Conservation (phyloP, 345 rosid species). For the Erysimum cheiranthoides region DNA sequence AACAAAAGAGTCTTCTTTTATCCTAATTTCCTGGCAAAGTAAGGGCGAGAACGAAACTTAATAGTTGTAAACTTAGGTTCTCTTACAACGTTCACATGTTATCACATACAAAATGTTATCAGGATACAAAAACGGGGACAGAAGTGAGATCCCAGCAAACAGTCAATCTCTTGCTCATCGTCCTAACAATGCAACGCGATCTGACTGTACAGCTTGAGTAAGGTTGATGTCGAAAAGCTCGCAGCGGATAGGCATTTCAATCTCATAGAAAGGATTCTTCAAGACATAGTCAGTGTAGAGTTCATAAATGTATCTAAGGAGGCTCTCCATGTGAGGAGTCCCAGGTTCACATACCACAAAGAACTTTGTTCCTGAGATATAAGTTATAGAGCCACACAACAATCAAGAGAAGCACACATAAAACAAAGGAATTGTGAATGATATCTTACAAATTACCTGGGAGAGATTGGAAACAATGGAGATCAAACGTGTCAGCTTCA, state of each 20-base stretch:
- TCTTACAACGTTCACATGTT: constrained; percentile 19
- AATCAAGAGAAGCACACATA: constrained; percentile 2
- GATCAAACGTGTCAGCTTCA: constrained; percentile 94
- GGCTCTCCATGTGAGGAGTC: constrained; percentile 79
- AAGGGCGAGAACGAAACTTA: constrained; percentile 4
- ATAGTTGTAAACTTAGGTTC: constrained; percentile 21
- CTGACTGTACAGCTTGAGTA: constrained; percentile 80
- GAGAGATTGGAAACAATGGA: constrained; percentile 93
- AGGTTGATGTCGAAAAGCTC: constrained; percentile 92
- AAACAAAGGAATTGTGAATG: not conserved
- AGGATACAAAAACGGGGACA: constrained; percentile 2
- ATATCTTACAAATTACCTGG: constrained; percentile 55
- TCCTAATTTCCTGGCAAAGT: not conserved
- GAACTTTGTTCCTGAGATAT: constrained; percentile 80
- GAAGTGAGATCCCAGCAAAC: constrained; percentile 7
- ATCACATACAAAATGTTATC: constrained; percentile 24
- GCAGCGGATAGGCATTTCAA: constrained; percentile 99
- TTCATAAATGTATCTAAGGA: constrained; percentile 79
- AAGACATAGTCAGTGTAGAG: constrained; percentile 89
- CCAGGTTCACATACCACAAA: constrained; percentile 96
- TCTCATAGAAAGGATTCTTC: constrained; percentile 98
- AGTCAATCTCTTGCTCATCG: constrained; percentile 46
- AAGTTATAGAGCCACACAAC: not conserved
- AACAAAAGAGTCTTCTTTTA: constrained; percentile 5
- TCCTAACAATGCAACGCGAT: constrained; percentile 74